Percentiles rank a stretch among this genome's conserved stretches.
phyloP scores from a whole-genome alignment of 495 filamentous ascomycete species.

The Lentithecium fluviatile region DNA sequence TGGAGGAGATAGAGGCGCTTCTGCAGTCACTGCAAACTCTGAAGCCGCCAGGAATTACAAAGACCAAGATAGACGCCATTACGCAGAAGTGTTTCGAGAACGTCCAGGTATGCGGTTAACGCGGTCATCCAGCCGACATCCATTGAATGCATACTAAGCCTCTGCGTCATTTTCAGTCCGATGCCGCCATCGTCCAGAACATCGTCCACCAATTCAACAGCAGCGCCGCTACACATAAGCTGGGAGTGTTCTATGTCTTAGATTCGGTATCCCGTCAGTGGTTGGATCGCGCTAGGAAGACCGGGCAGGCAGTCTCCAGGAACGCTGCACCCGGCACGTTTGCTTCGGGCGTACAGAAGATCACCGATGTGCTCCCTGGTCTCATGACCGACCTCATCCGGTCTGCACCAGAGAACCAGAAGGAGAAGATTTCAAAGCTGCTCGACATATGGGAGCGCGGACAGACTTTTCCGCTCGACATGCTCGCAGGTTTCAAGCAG shows the following conservation, averaged over 20 bases:
- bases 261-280: conserved; percentile 99
- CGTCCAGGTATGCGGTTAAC: conserved; percentile 73
- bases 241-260: conserved; percentile 99
- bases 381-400: conserved; percentile 95
- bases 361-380: conserved; percentile 87
- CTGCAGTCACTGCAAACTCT: conserved; percentile 87
- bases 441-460: conserved; percentile 98
- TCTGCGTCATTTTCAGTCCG: conserved; percentile 62
- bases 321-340: conserved; percentile 82
- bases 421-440: conserved; percentile 96
- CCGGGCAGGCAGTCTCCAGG: conserved; percentile 71
- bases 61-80: conserved; percentile 81
- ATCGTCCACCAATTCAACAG: conserved; percentile 97
- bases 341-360: conserved; percentile 92
- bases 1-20: conserved; percentile 86
- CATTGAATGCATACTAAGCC: conserved; percentile 42
- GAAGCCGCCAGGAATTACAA: conserved; percentile 91
- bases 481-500: conserved; percentile 84
- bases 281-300: conserved; percentile 88
- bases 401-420: conserved; percentile 89
- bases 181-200: conserved; percentile 92
- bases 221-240: conserved; percentile 89
- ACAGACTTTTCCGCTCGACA: conserved; percentile 77
- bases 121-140: conserved; percentile 7
- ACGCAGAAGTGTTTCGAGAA: conserved; percentile 83